A percentile compares a stretch with the other conserved stretches of the same genome.
Conservation (phyloP, 1,139 yeast genomes). For the Hanseniaspora uvarum region DNA sequence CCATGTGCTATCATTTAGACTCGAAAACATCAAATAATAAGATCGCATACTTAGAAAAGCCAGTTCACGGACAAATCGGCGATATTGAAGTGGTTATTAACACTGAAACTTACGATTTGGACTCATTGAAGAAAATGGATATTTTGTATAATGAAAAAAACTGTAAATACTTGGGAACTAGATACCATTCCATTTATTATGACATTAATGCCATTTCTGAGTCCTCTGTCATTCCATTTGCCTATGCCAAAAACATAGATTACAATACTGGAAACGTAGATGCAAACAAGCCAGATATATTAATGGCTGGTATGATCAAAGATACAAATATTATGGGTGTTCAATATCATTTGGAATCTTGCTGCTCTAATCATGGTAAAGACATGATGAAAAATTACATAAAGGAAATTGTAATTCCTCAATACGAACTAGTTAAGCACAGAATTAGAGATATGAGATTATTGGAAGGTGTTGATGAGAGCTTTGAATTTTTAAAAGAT, state of each 20-base stretch:
- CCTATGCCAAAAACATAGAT: conserved; percentile 3
- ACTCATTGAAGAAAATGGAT: conserved; percentile 26
- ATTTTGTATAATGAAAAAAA: not conserved
- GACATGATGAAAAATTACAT: conserved; percentile 55
- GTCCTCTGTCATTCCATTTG: conserved; percentile 43
- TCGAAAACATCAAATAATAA: conserved; percentile 27
- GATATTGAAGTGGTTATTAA: conserved; percentile 22
- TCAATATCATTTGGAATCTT: conserved; percentile 94
- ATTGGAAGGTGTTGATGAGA: not conserved
- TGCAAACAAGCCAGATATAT: conserved; percentile 32
- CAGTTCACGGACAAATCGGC: conserved; percentile 82
- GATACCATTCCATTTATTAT: conserved; percentile 82
- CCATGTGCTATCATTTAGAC: conserved; percentile 61
- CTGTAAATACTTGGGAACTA: conserved; percentile 18
- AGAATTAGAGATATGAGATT: not conserved
- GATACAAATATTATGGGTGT: conserved; percentile 74
- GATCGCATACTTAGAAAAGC: conserved; percentile 44
- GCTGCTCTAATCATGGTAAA: conserved; percentile 65
- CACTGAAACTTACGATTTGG: conserved; percentile 47
- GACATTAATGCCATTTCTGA: conserved; percentile 18
- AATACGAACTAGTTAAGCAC: not conserved
- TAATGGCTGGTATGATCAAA: conserved; percentile 72
- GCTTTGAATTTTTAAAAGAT: not conserved
- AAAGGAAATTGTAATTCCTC: conserved; percentile 20
- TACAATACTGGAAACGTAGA: not conserved